These are phyloP conservation scores for Lepiota venenata DNA, from an alignment of 768 basidiomycete species.

Conservation along the genomic window DNA sequence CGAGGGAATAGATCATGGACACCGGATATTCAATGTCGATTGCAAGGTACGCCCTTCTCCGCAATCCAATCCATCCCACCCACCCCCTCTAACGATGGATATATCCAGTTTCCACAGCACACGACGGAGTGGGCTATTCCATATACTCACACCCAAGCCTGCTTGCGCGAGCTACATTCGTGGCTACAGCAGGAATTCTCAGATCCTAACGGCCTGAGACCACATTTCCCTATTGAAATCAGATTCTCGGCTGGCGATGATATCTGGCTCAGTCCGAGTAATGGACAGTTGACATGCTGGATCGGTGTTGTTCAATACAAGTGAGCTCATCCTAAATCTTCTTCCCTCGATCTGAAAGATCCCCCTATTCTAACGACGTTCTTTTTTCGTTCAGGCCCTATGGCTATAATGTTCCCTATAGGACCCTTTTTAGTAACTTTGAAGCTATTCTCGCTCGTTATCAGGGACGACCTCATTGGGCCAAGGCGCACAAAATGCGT, in stretches of 20 bases:
- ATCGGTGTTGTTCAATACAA: conserved; percentile 98
- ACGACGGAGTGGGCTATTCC: conserved; percentile 97
- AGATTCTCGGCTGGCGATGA: conserved; percentile 87
- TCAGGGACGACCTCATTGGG: conserved; percentile 93
- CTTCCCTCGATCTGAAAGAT: not conserved
- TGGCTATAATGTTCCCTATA: conserved; percentile 79
- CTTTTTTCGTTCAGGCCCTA: conserved; percentile 63
- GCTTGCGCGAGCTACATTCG: conserved; percentile 64
- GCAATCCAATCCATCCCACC: too few species aligned
- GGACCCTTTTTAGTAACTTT: conserved; percentile 69
- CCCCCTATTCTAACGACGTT: conserved; percentile 6
- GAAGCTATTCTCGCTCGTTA: conserved; percentile 67
- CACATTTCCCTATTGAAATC: conserved; percentile 93
- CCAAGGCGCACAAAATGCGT: conserved; percentile 78
- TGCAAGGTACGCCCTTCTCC: conserved; percentile 78
- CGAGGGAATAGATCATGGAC: conserved; percentile 71
- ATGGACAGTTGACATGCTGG: conserved; percentile 79
- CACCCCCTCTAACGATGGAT: not conserved
- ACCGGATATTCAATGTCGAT: conserved; percentile 89
- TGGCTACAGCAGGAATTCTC: conserved; percentile 70
- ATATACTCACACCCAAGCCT: conserved; percentile 57
- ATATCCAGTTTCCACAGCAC: conserved; percentile 81
- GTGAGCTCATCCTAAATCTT: conserved; percentile 41
- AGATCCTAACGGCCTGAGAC: conserved; percentile 71
- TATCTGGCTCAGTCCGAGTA: conserved; percentile 91